Evolutionary conservation across 2,329 filamentous ascomycete genomes (phyloP).

Genomic region (Alternaria angustiovoidea): DNA sequence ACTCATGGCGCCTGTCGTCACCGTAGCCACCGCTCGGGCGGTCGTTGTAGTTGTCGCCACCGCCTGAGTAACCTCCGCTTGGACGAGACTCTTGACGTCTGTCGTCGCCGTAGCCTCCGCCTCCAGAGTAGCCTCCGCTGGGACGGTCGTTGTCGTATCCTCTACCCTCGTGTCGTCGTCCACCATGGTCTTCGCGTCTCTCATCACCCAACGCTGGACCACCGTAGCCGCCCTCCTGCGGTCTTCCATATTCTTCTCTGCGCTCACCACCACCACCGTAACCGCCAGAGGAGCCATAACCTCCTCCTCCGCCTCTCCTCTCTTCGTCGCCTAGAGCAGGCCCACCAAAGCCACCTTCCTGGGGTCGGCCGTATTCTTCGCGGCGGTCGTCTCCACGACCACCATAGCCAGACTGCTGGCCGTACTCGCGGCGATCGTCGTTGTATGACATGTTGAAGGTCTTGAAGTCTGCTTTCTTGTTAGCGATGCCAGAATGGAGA

Average conservation of each 20-base stretch:
- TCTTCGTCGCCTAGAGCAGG: slow-evolving; percentile 18
- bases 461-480: neutral
- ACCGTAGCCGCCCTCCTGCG: slow-evolving; percentile 13
- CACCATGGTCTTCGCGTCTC: slow-evolving; percentile 18
- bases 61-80: slow-evolving; percentile 2
- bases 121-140: slow-evolving; percentile 5
- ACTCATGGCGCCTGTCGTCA: slow-evolving; percentile 11
- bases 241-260: slow-evolving; percentile 19
- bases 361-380: slow-evolving; percentile 27
- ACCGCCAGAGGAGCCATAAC: slow-evolving; percentile 13
- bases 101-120: slow-evolving; percentile 16
- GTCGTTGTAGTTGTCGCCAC: slow-evolving; percentile 22
- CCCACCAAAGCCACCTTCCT: slow-evolving; percentile 23
- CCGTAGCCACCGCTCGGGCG: slow-evolving; percentile 23
- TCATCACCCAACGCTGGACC: slow-evolving; percentile 10
- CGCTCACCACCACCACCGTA: slow-evolving; percentile 18
- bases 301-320: slow-evolving; percentile 13
- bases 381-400: slow-evolving; percentile 25
- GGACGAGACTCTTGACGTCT: slow-evolving; percentile 7
- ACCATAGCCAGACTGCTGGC: slow-evolving; percentile 20
- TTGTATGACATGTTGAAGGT: slow-evolving; percentile 35
- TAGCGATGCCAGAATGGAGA: neutral
- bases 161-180: slow-evolving; percentile 18
- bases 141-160: slow-evolving; percentile 3
- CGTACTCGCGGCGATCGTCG: slow-evolving; percentile 29